A percentile compares a stretch with the other conserved stretches of the same genome.
phyloP scores from a whole-genome alignment of 148 eudicot genomes.

The Nyssa sinensis region DNA sequence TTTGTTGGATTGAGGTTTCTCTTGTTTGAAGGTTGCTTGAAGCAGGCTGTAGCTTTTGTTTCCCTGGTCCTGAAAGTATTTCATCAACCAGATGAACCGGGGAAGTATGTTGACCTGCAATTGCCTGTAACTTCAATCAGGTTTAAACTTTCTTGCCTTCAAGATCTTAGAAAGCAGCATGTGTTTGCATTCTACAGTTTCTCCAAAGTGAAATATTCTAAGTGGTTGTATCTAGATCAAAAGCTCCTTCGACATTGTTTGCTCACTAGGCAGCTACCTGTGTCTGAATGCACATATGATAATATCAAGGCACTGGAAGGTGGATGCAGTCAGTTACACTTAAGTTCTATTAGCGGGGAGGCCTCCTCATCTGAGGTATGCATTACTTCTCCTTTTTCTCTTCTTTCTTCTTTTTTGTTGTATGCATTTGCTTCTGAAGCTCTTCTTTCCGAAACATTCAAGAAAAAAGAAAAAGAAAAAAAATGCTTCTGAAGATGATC shows the following conservation, averaged over 20 bases:
- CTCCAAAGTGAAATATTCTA: constrained; percentile 44
- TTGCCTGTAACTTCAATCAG: constrained; percentile 81
- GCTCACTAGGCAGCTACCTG: constrained; percentile 58
- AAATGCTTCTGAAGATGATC: neutral
- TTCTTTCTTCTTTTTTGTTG: no score
- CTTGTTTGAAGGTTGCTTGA: constrained; percentile 80
- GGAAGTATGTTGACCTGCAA: constrained; percentile 33
- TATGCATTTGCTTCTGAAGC: no score
- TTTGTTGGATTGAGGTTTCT: constrained; percentile 70
- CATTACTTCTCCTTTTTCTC: neutral
- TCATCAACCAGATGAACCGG: constrained; percentile 35
- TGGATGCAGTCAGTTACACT: constrained; percentile 29
- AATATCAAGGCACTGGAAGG: constrained; percentile 69
- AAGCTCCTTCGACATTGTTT: constrained; percentile 51
- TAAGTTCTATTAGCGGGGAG: constrained; percentile 24
- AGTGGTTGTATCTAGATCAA: constrained; percentile 65
- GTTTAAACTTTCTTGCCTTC: constrained; percentile 49
- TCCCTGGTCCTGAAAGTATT: constrained; percentile 54
- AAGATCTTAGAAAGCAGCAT: constrained; percentile 55
- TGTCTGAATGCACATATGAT: constrained; percentile 81
- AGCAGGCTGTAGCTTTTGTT: constrained; percentile 60
- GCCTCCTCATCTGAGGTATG: constrained; percentile 51
- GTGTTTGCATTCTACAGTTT: constrained; percentile 59
- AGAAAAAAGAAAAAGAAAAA: no score
- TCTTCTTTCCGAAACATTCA: no score